Evolutionary conservation across 1,139 yeast species (phyloP), one percentile per base, ranked within the genome.

Genomic region (Sugiyamaella neomexicana): DNA sequence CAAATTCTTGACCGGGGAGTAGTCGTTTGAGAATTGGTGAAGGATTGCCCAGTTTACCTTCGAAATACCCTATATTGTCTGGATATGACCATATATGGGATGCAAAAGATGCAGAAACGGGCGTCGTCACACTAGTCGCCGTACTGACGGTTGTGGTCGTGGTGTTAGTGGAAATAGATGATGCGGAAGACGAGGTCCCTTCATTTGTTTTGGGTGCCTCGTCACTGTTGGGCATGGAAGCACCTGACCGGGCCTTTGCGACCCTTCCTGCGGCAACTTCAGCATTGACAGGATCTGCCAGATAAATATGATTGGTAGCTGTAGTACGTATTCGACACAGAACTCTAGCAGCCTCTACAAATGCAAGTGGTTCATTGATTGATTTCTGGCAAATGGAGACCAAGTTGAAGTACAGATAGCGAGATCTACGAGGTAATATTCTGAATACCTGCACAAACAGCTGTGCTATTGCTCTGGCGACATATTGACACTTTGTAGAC

Each of bases 251-350:
- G 7, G 78, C 77, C 17, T 47, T 47, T 17, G 39, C 53, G 15
- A 50, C 37, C 17, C 38, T 44, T 9, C 40, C 44, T 1, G 53
- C 50, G 5, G 47, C 34, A 15, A 37, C 39, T 15, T 81, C 85
- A 76, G 85, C 81, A 63, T 86, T 89, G 1, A 71, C 69, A 2
- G 89, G 87, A 12, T 76, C 73, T 0, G 82, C 73, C 43, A 86
- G 70, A 62, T 75, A 81, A 1, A 85, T 67, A 34, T 68, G 70
- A 12, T 75, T 75, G 36, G 76, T 78, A 3, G 72, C 64, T 0
- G 86, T 80, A 0, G 74, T 75, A 52, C 95, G 72, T 1, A 86
- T 69, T 56, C 91, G 73, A 13, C 80, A 72, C 54, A 86, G 68
- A 16, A 82, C 72, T 52, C 85, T 76, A 16, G 84, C 75, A 1